Base-by-base conservation (phyloP, 768 basidiomycete species). In the Strobilomyces confusus region DNA sequence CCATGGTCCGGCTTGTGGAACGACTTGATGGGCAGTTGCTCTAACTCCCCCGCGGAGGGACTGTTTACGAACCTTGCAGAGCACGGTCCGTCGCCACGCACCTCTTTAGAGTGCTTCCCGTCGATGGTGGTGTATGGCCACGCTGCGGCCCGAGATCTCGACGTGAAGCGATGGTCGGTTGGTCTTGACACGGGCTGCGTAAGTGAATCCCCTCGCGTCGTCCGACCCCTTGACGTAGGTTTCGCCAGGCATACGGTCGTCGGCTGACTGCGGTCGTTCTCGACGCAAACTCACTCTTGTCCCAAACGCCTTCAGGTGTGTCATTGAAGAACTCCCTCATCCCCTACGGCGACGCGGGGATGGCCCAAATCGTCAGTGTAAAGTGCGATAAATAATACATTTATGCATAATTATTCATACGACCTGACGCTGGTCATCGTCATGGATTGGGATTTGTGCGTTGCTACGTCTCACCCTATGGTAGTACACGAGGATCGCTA, bases 151-250 rank as follows among this genome's bases (percentile, higher is more conserved):
- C 77, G 89, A 25, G 90, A 89, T 13, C 75, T 97, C 13, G 91
- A 94, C 66, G 69, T 92, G 58, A 86, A 87, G 56, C 77, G 87
- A 20, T 95, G 88, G 87, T 82, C 85, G 3, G 72, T 93, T 55
- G 95, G 95, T 2, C 70, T 95, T 32, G 95, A 98, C 67, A 79
- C 87, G 0, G 94, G 90, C 12, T 95, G 93, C 63, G 89, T 92
- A 66, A 67, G 84, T 74, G 40, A n/a, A 44, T 36, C 19, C 11
- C 1, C 34, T 44, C 25, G 9, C 44, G 29, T 52, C 25, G 14
- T 41, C 17, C 33, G 22, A 15, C 11, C 30, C 30, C 50, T 51
- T 52, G 20, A 60, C 26, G 8, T 12, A 33, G 9, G 20, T 37
- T 38, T 20, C 34, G 17, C 49, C 34, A 82, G 77, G 73, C 82